Evolutionary conservation across 1,139 yeast genomes (phyloP).

Genomic region (Blastobotrys capitulatus): DNA sequence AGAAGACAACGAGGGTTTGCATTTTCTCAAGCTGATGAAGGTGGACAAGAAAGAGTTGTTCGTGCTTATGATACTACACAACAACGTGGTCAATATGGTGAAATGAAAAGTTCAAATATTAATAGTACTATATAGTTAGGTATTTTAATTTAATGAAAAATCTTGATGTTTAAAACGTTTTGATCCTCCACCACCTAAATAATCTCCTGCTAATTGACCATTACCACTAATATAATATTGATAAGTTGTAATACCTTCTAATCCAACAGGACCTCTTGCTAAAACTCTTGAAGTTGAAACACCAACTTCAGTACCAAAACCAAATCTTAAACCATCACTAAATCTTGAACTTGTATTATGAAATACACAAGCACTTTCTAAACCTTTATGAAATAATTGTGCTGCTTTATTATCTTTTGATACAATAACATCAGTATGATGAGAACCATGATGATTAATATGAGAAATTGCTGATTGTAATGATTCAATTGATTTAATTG

Average conservation of each 20-base stretch:
- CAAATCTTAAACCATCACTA: constrained; percentile 98
- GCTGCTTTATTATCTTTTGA: constrained; percentile 70
- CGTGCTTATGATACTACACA: constrained; percentile 92
- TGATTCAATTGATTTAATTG: constrained; percentile 57
- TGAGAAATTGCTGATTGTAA: constrained; percentile 71
- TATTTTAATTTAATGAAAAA: constrained; percentile 12
- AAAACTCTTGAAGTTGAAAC: constrained; percentile 95
- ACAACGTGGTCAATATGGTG: constrained; percentile 50
- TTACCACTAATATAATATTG: constrained; percentile 88
- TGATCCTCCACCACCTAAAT: constrained; percentile 87
- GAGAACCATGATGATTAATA: constrained; percentile 87
- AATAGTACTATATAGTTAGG: no score
- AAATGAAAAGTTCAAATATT: constrained; percentile 38
- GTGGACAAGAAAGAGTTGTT: constrained; percentile 86
- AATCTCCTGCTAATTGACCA: constrained; percentile 90
- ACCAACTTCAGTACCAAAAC: constrained; percentile 98
- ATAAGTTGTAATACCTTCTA: constrained; percentile 93
- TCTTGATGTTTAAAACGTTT: constrained; percentile 63
- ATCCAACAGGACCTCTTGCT: constrained; percentile 97
- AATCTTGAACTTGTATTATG: constrained; percentile 97
- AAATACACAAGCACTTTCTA: constrained; percentile 96
- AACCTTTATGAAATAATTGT: constrained; percentile 69
- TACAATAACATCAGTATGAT: constrained; percentile 90
- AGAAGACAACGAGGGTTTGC: constrained; percentile 99
- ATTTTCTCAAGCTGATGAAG: constrained; percentile 92